Percentiles rank a stretch among this genome's conserved stretches.
Evolutionary conservation across 2,329 filamentous ascomycete species (phyloP).

Genomic region (Coniochaeta sp.): DNA sequence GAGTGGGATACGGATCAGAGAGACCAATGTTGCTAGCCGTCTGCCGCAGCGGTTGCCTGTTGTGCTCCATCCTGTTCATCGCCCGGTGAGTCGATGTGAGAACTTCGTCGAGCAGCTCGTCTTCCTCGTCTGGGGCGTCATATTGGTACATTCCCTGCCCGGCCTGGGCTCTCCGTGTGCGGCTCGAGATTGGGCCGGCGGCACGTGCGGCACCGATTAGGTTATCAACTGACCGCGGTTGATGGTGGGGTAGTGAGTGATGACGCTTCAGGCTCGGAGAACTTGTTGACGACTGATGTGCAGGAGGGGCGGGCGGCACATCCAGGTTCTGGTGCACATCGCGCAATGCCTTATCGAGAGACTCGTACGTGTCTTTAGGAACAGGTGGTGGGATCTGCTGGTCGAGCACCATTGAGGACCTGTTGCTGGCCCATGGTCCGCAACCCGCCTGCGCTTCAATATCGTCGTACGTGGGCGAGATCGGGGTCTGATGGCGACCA

Average conservation of each 20-base stretch:
- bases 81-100: conserved; percentile 70
- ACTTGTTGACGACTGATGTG: conserved; percentile 42
- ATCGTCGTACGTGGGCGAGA: conserved; percentile 75
- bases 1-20: conserved; percentile 57
- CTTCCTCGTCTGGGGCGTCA: conserved; percentile 92
- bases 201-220: conserved; percentile 47
- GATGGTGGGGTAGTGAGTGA: conserved; percentile 57
- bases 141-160: conserved; percentile 74
- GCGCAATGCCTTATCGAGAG: conserved; percentile 50
- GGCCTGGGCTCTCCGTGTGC: conserved; percentile 73
- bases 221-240: conserved; percentile 58
- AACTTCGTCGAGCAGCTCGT: conserved; percentile 88
- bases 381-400: conserved; percentile 38
- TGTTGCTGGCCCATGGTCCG: conserved; percentile 78
- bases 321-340: conserved; percentile 47
- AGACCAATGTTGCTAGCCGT: conserved; percentile 58
- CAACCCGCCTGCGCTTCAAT: conserved; percentile 90
- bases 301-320: conserved; percentile 42
- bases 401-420: conserved; percentile 78
- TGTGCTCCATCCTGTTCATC: conserved; percentile 61
- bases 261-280: conserved; percentile 52
- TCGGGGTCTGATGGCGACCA: conserved; percentile 77
- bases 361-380: conserved; percentile 51
- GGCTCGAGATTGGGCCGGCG: conserved; percentile 61
- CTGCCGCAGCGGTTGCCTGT: conserved; percentile 48